Base-by-base conservation (phyloP, 108 stramenopile species). In the Nannochloropsis salina region DNA sequence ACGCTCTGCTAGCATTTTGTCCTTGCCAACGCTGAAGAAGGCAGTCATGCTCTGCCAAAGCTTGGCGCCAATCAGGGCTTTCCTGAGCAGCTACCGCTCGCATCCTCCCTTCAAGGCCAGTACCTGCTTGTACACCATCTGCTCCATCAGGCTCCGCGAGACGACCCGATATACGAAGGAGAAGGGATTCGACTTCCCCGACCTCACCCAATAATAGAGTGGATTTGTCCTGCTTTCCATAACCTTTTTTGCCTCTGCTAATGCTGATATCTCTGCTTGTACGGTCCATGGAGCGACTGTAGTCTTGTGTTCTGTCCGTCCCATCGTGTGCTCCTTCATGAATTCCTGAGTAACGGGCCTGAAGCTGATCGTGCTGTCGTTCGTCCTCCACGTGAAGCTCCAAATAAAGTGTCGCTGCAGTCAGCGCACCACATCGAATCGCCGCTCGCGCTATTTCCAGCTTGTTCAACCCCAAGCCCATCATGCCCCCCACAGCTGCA, bases 331-430 rank as follows among this genome's bases (percentile, higher is more conserved):
- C 31, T 31, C 31, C 31, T 31, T 31, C 31, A 31, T 31, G 31
- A 31, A 31, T 31, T 31, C 31, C 31, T 31, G 31, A 31, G 0
- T 51, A 1, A 3, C n/a, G 15, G 61, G 61, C 61, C n/a, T 74
- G 61, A 74, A n/a, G 20, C 61, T 74, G 5, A 74, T 74, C 20
- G n/a, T 2, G 61, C 8, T 74, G 61, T n/a, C 8, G 61, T n/a
- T 74, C 61, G n/a, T 74, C 61, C n/a, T 74, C 61, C 61, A 74
- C 61, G 61, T 74, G 61, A 15, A 74, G n/a, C n/a, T 74, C 61
- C 61, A 74, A 74, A n/a, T 74, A 74, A 4, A 74, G 8, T n/a
- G 61, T n/a, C n/a, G 61, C 61, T n/a, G 61, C 6, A n/a, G 61
- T 74, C 61, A 74, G 61, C 61, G 61, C 61, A n/a, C 61, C 61